phyloP scores from a whole-genome alignment of 2,329 filamentous ascomycete species.

The Diaporthe sp. region DNA sequence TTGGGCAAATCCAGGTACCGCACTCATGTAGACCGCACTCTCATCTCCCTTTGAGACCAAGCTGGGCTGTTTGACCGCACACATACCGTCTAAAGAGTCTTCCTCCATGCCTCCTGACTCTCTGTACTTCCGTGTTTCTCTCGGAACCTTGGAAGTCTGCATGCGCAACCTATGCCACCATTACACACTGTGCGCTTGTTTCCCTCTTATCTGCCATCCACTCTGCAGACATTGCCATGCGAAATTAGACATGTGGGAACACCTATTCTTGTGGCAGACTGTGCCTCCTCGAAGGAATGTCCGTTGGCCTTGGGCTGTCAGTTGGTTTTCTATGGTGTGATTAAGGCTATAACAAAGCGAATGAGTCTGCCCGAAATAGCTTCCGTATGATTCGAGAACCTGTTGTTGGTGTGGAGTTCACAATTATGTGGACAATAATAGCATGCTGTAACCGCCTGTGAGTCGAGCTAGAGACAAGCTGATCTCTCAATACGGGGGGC shows the following conservation, averaged over 20 bases:
- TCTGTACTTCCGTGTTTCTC: background rate
- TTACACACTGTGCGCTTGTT: background rate
- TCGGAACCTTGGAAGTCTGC: background rate
- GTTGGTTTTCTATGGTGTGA: conserved; percentile 14
- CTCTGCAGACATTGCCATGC: background rate
- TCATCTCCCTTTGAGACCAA: background rate
- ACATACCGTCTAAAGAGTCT: background rate
- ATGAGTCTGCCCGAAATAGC: conserved; percentile 13
- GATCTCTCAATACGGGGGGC: background rate
- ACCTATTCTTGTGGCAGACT: background rate
- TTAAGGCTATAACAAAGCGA: background rate
- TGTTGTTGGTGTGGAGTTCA: conserved; percentile 4
- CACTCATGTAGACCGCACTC: background rate
- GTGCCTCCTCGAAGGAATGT: conserved; percentile 4
- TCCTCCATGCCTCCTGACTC: background rate
- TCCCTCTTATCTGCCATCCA: background rate
- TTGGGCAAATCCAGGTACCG: background rate
- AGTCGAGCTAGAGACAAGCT: background rate
- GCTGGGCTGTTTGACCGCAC: background rate
- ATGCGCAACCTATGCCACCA: too few relatives aligned
- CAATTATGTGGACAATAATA: conserved; percentile 1
- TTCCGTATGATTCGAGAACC: conserved; percentile 16
- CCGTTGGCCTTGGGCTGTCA: background rate
- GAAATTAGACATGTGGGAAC: conserved; percentile 14
- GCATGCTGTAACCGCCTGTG: background rate